Conservation (phyloP, 495 filamentous ascomycete species). For the Chaetomium tenue region DNA sequence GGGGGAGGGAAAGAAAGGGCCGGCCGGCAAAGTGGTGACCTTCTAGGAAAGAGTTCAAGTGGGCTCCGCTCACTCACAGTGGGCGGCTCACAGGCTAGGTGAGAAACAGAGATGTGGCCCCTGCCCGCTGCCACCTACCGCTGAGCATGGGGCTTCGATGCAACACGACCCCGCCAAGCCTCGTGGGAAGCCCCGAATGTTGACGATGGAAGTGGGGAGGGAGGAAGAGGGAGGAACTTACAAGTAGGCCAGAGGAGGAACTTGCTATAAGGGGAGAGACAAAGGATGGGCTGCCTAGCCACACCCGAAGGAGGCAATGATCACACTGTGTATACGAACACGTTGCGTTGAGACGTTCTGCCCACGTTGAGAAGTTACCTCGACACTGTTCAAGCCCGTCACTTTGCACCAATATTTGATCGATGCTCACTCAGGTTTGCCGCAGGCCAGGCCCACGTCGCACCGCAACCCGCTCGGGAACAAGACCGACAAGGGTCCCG, state of each 20-base stretch:
- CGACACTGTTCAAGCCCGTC: too few species aligned
- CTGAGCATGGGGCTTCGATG: background rate
- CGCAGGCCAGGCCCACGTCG: background rate
- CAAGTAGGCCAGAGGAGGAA: too few species aligned
- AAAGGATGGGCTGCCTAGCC: background rate
- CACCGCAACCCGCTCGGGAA: conserved; percentile 9
- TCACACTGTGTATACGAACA: background rate
- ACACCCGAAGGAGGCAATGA: background rate
- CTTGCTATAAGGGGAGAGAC: background rate
- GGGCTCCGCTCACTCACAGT: conserved; percentile 9
- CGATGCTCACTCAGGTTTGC: background rate
- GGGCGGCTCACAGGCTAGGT: too few species aligned
- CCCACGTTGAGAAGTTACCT: background rate
- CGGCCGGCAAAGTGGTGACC: background rate
- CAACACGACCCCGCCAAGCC: background rate
- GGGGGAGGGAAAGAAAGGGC: background rate
- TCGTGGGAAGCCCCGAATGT: background rate
- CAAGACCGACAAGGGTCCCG: background rate
- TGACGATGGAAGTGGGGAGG: background rate
- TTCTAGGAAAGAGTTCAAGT: background rate
- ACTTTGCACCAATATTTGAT: too few species aligned
- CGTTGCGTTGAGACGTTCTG: too few species aligned
- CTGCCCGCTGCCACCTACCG: background rate
- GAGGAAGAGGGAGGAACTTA: background rate
- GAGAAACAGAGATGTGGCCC: conserved; percentile 3